These are phyloP conservation scores for Jacaranda mimosifolia DNA, from an alignment of 257 asterid species.

Conservation along the genomic window DNA sequence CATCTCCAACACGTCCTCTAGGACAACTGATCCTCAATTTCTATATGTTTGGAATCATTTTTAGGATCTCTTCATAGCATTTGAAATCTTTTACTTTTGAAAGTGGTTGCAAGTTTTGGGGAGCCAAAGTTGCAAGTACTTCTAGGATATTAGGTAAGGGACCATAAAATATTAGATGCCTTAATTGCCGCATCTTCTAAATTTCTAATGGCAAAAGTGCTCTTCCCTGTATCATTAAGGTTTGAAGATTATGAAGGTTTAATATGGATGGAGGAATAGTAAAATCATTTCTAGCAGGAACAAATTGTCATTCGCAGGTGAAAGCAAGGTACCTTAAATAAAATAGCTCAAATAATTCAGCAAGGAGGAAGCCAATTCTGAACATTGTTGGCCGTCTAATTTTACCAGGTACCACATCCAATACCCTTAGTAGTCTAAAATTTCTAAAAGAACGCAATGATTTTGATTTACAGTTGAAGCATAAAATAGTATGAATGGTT, in stretches of 20 bases:
- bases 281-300: too few relatives aligned
- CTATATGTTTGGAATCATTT: neutral
- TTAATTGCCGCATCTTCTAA: neutral
- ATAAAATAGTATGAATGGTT: neutral
- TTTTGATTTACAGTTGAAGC: neutral
- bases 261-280: too few relatives aligned
- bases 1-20: neutral
- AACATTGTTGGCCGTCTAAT: too few relatives aligned
- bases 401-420: neutral
- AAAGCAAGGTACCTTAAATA: too few relatives aligned
- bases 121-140: neutral
- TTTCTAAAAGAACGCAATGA: neutral
- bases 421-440: neutral
- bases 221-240: neutral
- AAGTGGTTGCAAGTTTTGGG: neutral
- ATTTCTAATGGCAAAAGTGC: neutral
- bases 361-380: neutral
- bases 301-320: too few relatives aligned
- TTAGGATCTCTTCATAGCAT: neutral
- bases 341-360: neutral
- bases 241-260: too few relatives aligned
- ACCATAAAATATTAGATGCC: neutral
- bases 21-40: neutral
- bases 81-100: neutral
- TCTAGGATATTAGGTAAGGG: too few relatives aligned